These are phyloP conservation scores for Hyparrhenia diplandra DNA, from an alignment of 176 grass and related monocot species.

Conservation along the genomic window DNA sequence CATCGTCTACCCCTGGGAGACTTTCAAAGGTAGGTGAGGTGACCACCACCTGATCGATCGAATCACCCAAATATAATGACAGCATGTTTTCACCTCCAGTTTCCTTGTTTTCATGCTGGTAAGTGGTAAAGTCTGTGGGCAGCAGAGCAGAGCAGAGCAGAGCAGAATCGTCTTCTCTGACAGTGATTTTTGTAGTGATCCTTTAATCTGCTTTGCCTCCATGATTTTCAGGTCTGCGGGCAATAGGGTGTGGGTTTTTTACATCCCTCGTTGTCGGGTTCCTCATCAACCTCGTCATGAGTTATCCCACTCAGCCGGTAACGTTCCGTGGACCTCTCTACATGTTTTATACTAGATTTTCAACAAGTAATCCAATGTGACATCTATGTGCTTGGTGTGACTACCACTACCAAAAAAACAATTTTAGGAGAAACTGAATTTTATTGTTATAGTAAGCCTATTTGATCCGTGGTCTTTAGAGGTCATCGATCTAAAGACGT, in stretches of 20 bases:
- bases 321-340: not conserved
- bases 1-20: slow-evolving; percentile 40
- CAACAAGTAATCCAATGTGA: not conserved
- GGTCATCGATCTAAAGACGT: too few relatives aligned
- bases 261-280: slow-evolving; percentile 2
- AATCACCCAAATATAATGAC: not conserved
- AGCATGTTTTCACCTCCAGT: not conserved
- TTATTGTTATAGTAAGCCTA: too few relatives aligned
- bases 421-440: too few relatives aligned
- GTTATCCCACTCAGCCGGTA: slow-evolving; percentile 60
- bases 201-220: not conserved
- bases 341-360: not conserved
- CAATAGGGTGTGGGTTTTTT: slow-evolving; percentile 33
- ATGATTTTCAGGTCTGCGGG: slow-evolving; percentile 38
- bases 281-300: slow-evolving; percentile 39
- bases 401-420: not conserved
- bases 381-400: not conserved
- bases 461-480: too few relatives aligned
- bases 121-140: not conserved
- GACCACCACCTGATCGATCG: not conserved
- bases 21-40: slow-evolving; percentile 31
- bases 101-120: too few relatives aligned
- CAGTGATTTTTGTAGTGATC: not conserved
- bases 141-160: too few relatives aligned
- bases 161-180: not conserved